Base-by-base conservation (phyloP, 805 yeast species). In the Candida stauntonica region DNA sequence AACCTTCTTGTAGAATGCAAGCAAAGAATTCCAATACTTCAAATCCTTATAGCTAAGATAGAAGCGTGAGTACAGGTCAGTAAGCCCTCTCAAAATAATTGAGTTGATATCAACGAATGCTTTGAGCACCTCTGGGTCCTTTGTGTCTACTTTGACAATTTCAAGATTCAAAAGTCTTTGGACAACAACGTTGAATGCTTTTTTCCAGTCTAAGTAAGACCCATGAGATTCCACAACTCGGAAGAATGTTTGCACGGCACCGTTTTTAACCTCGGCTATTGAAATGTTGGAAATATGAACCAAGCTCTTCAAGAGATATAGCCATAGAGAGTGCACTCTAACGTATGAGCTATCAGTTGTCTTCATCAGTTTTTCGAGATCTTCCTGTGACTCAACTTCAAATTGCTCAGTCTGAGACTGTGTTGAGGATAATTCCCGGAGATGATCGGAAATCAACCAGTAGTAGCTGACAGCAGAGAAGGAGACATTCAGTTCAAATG, bases 381-480 rank as follows among this genome's bases (percentile, higher is more conserved):
- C 56, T 0, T 57, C 48, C 8, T 38, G 49, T 0, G 49, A 45
- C 5, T 45, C 34, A 13, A 59, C 47, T 9, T 23, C 36, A 19
- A 37, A 39, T 8, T 42, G 45, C 26, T 51, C 45, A 26, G 23
- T 36, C 7, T 19, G 35, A 13, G 35, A 18, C 4, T 29, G 32
- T 2, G 7, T 24, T 2, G 41, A 29, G 1, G 37, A 31, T 12
- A 44, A 15, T 5, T 44, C 46, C 35, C 78, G 69, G 29, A 81
- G 61, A 41, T 79, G 78, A 52, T 93, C 98, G 50, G 96, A 85
- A 4, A 93, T 77, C 13, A 84, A 60, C 98, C 98, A 91, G 54
- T 88, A 89, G 48, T 88, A 84, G 49, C 96, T 86, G 7, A 88
- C 84, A 0, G 96, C 81, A 34, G 95, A 86, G 56, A 91, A 88